phyloP scores from a whole-genome alignment of 1,139 yeast species.

The Geotrichum phurueaensis region DNA sequence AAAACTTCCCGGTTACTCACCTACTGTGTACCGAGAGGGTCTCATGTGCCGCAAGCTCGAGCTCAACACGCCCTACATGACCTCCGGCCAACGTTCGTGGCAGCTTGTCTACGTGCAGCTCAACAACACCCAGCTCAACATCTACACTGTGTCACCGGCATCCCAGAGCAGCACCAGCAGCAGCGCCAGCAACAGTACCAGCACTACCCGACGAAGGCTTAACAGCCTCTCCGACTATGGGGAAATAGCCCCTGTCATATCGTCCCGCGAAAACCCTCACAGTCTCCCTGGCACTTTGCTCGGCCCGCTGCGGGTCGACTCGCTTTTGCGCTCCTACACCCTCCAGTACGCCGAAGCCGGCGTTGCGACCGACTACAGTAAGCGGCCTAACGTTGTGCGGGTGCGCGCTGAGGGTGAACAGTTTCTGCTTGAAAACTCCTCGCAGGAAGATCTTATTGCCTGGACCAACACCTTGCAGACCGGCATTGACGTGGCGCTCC shows the following conservation, averaged over 20 bases:
- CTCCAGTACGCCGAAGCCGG: slow-evolving; percentile 67
- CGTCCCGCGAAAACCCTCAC: slow-evolving; percentile 8
- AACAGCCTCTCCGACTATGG: not conserved
- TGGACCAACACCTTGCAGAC: slow-evolving; percentile 49
- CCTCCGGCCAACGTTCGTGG: slow-evolving; percentile 47
- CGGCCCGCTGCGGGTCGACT: not conserved
- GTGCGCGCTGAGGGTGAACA: slow-evolving; percentile 66
- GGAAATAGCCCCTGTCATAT: not conserved
- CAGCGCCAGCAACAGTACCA: not conserved
- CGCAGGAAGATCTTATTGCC: slow-evolving; percentile 50
- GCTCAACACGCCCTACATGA: slow-evolving; percentile 33
- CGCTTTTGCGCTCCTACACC: slow-evolving; percentile 41
- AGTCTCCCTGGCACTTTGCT: slow-evolving; percentile 3
- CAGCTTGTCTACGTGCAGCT: slow-evolving; percentile 47
- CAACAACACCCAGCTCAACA: slow-evolving; percentile 52
- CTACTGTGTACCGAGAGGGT: slow-evolving; percentile 32
- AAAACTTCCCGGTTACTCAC: slow-evolving; percentile 32
- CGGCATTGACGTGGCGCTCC: slow-evolving; percentile 40
- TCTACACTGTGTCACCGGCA: slow-evolving; percentile 34
- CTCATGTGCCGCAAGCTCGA: slow-evolving; percentile 35
- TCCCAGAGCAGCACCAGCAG: not conserved
- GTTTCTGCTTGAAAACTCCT: slow-evolving; percentile 48
- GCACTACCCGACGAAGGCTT: not conserved
- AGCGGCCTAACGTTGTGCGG: slow-evolving; percentile 53
- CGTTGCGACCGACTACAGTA: slow-evolving; percentile 62